Base-by-base conservation (phyloP, 306 rosid genomes). In the Medicago ruthenica region DNA sequence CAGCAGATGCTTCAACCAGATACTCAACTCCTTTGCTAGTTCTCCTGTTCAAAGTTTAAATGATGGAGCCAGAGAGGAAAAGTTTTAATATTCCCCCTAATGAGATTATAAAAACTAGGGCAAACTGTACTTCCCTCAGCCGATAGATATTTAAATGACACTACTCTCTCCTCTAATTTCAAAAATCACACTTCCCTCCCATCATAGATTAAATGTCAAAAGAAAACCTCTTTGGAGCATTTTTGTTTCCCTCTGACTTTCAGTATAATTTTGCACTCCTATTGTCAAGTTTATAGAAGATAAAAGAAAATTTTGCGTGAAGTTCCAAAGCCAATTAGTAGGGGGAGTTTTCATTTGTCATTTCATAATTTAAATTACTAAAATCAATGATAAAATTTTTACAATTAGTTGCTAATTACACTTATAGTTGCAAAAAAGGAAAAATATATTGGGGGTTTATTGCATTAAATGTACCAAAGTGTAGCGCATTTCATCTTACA, bases 1-100 rank as follows among this genome's bases (percentile, higher is more conserved):
- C 99, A 34, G 98, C 98, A 66, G 99, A 83, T 44, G 99, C 99
- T 80, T 96, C 99, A 80, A 96, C 99, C 81, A 96, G 86, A 87
- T 96, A 96, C 80, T 96, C 99, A 66, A 96, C 99, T 41, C 99
- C 99, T 89, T 96, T 96, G 86, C 84, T 92, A 37, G 83, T 74
- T 89, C 92, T 86, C 92, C 99, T 96, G 81, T 80, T 82, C 61
- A 75, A 65, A 73, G 45, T 74, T 61, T 79, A 39, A 83, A 75
- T 70, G 31, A 78, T 63, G 34, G 60, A 70, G 54, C 76, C 79
- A 77, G 73, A 66, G 40, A 60, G 41, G 55, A 39, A 36, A 70
- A 67, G 1, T 34, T 69, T 59, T 48, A 22, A 15, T 16, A 70
- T 76, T 53, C 63, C 65, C 69, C 31, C 44, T 61, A 70, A 70